Evolutionary conservation across 108 stramenopile species (phyloP), one percentile per base, ranked within the genome.

Genomic region (Aurantiochytrium sp.): DNA sequence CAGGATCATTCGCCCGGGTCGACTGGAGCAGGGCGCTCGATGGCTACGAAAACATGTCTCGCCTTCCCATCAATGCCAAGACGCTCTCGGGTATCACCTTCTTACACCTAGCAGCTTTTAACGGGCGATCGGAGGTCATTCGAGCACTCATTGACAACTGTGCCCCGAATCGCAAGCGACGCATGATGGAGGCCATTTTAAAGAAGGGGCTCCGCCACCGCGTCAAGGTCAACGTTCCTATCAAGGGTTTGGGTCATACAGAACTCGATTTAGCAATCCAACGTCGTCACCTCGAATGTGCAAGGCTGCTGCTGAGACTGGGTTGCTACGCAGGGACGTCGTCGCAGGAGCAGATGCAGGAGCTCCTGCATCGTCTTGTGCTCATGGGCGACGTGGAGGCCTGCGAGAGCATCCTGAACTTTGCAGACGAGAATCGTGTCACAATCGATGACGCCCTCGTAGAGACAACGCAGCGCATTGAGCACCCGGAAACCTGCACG

Each of bases 401-500:
- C n/a, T 83, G 76, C 76, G 76, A 83, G 51, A 83, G 76, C 23
- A 83, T 83, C 51, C 76, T 83, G 16, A 83, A 83, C 28, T 83
- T 53, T 53, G 76, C 76, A 6, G 76, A 83, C 28, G 76, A 83
- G 51, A 83, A 83, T 4, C 45, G 76, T 6, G 28, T 83, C 6
- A 83, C 76, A 2, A 53, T 83, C 16, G 76, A 83, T 53, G 76
- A 83, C 51, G 51, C 76, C 51, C 76, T 83, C 6, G 76, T 83
- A 23, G 76, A 83, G 76, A 47, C 51, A 23, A 83, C 76, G 28
- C 76, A 83, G 51, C 45, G 76, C 12, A 83, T 83, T 6, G 76
- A 83, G 76, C 76, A 83, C 49, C 76, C 76, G 51, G 76, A 83
- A 53, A 83, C 76, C 6, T 83, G 76, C 28, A 83, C 76, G n/a